Evolutionary conservation across 2,329 filamentous ascomycete species (phyloP).

Genomic region (Penicillium crustosum): DNA sequence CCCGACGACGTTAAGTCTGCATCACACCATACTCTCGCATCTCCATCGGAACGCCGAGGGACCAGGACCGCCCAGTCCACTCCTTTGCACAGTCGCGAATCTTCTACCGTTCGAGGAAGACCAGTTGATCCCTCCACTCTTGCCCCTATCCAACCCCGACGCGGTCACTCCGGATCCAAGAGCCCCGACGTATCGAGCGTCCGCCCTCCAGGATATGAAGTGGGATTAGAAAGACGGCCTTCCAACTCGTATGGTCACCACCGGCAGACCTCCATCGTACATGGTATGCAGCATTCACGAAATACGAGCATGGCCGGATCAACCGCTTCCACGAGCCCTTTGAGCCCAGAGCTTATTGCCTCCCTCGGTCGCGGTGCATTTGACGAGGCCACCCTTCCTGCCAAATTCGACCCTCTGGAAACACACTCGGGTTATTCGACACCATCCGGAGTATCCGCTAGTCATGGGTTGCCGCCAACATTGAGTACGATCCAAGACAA

Average conservation of each 20-base stretch:
- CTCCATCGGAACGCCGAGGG: constrained; percentile 39
- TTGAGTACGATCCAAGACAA: constrained; percentile 43
- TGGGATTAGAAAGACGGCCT: constrained; percentile 42
- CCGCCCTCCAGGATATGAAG: constrained; percentile 41
- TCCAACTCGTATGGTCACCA: constrained; percentile 75
- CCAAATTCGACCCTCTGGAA: constrained; percentile 37
- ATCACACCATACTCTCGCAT: constrained; percentile 41
- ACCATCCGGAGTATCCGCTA: constrained; percentile 45
- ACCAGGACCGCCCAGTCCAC: constrained; percentile 40
- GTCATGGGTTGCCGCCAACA: constrained; percentile 28
- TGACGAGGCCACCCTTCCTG: constrained; percentile 43
- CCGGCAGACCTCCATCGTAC: constrained; percentile 93
- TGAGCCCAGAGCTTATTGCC: constrained; percentile 83
- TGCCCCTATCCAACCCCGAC: constrained; percentile 38
- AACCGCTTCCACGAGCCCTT: constrained; percentile 71
- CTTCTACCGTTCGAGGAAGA: constrained; percentile 46
- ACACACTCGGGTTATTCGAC: constrained; percentile 28
- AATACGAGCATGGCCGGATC: constrained; percentile 74
- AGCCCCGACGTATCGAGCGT: constrained; percentile 40
- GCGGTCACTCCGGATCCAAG: constrained; percentile 45
- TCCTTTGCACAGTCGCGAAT: constrained; percentile 45
- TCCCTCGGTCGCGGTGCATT: constrained; percentile 59
- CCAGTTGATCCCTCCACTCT: constrained; percentile 37
- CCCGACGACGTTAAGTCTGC: constrained; percentile 40
- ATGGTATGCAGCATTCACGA: constrained; percentile 86